Evolutionary conservation across 1,139 yeast genomes (phyloP), one percentile per base, ranked within the genome.

Genomic region (Sugiyamaella pinicola): DNA sequence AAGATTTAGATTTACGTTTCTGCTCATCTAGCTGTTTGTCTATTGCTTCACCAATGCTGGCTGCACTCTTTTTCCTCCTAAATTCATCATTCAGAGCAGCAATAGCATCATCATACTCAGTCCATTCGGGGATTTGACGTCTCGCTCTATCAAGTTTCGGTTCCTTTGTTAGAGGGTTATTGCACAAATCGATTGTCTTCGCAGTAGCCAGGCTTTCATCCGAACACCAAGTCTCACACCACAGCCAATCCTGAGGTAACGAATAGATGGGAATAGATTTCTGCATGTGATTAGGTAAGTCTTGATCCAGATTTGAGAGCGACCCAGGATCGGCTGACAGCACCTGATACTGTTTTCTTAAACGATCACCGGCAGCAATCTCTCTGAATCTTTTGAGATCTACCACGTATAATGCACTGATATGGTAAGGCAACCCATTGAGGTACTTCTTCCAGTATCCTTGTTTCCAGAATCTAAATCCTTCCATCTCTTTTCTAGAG

Each of bases 191-290:
- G 59, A 88, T 85, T 19, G 91, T 85, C 65, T 83, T 85, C 1
- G 96, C 96, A 0, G 71, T 71, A 47, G 65, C 64, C 54, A 85
- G 69, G 26, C 80, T 73, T 47, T 78, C 84, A 59, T 82, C 87
- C n/a, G 83, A 75, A 66, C 96, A 87, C 96, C 96, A 89, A 0
- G 96, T 87, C 64, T 88, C 96, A 69, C 96, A 88, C 96, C 96
- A 89, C 37, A 87, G 72, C 95, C 95, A 89, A 45, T 86, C 89
- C 62, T 85, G 86, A 1, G 90, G 87, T 41, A 88, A 73, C 19
- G 95, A 84, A 64, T 74, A 79, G 22, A 89, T 89, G 43, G 85
- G 86, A 18, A 89, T 69, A 39, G 70, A 70, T 31, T 76, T 65
- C 68, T 93, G 99, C 61, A 91, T 64, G 65, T 88, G 88, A 67